phyloP scores from a whole-genome alignment of 768 basidiomycete genomes.

The Boletus subcaerulescens region DNA sequence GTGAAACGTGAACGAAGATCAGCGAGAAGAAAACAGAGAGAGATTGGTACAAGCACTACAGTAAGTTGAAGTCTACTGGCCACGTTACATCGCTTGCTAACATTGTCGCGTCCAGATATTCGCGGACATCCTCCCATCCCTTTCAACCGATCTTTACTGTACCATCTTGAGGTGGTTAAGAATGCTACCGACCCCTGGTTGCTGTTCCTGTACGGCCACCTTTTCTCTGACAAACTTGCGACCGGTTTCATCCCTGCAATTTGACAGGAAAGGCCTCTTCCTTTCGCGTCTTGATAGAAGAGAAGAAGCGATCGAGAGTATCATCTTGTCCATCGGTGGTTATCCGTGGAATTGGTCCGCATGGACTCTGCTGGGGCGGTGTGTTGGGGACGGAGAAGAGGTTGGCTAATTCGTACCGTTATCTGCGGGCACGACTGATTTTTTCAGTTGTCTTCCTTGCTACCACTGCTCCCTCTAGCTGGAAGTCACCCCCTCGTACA shows the following conservation, averaged over 20 bases:
- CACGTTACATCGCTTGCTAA: background rate
- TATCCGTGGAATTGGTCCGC: conserved; percentile 95
- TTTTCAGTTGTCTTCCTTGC: conserved; percentile 41
- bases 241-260: background rate
- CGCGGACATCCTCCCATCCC: conserved; percentile 68
- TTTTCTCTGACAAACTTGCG: background rate
- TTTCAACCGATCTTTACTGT: conserved; percentile 54
- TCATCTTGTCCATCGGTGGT: conserved; percentile 68
- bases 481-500: conserved; percentile 53
- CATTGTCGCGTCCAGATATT: conserved; percentile 44
- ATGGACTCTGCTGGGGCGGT: conserved; percentile 81
- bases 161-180: conserved; percentile 58
- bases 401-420: conserved; percentile 37
- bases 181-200: conserved; percentile 74
- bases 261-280: conserved; percentile 73
- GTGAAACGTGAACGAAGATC: conserved; percentile 45
- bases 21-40: conserved; percentile 79
- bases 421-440: conserved; percentile 8
- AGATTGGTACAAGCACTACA: conserved; percentile 81
- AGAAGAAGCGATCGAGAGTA: conserved; percentile 82
- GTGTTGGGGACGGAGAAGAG: conserved; percentile 83
- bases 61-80: conserved; percentile 38
- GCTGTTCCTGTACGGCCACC: conserved; percentile 61
- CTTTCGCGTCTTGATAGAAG: conserved; percentile 75
- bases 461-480: conserved; percentile 46